Evolutionary conservation across 495 filamentous ascomycete species (phyloP), one percentile per base, ranked within the genome.

Genomic region (Penicillium pancosmium): DNA sequence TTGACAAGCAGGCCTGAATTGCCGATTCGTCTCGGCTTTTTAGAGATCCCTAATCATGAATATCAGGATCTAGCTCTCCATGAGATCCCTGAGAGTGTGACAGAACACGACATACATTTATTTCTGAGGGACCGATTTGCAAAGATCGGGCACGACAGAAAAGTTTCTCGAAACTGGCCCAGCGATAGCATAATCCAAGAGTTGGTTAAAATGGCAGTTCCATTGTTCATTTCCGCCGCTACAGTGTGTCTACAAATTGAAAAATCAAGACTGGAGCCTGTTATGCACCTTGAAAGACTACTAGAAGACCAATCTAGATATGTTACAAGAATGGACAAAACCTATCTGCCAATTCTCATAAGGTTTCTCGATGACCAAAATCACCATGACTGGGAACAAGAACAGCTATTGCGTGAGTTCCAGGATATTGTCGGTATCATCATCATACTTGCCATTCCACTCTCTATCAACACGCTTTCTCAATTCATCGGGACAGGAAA

Each of bases 1-100:
- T 1, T 77, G 9, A 77, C 73, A 0, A 77, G 80, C 52, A 65
- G 81, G 57, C 80, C 79, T 7, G 77, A 82, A 57, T 50, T 75
- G 11, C 68, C 71, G 4, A 76, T 82, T 57, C 70, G 69, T 1
- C 63, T 54, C n/a, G 70, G 60, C 19, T 76, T 71, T 13, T 5
- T 27, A 13, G 23, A 47, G 10, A 31, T 57, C 34, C 0, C 21
- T 0, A 21, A 56, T 1, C 8, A 62, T 2, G 68, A 18, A 46
- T 67, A 18, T 40, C 5, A 38, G 10, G n/a, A n/a, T 5, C 6
- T 43, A 18, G 15, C 16, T 43, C 40, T 43, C 7, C 40, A 43
- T 18, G 15, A 43, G 8, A 43, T 43, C 4, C 11, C 48, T 11
- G 10, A 54, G 16, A 2, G 15, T 11, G 50, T 52, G 1, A 63